phyloP scores from a whole-genome alignment of 108 stramenopile genomes.

The Fistulifera pelliculosa region DNA sequence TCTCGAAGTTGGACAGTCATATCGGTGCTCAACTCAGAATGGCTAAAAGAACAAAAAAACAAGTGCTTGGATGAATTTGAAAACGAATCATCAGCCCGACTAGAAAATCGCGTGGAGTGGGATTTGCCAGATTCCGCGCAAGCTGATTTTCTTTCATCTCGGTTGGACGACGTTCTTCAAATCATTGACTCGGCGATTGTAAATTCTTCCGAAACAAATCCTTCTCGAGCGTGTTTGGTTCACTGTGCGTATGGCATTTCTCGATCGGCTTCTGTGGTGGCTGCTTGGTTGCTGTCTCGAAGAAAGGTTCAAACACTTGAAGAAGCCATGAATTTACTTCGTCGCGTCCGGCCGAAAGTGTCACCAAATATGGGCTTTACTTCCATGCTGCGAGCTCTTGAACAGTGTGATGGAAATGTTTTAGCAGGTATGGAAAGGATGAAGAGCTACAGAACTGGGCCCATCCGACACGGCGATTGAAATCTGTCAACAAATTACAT shows the following conservation, averaged over 20 bases:
- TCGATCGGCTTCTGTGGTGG: conserved; percentile 27
- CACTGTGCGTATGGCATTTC: conserved; percentile 39
- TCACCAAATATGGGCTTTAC: conserved; percentile 34
- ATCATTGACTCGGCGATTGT: conserved; percentile 14
- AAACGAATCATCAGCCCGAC: neutral
- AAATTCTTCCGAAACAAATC: neutral
- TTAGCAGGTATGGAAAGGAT: neutral
- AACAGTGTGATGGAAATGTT: conserved; percentile 8
- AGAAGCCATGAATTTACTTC: conserved; percentile 21
- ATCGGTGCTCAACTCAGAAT: conserved; percentile 9
- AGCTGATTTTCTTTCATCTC: conserved; percentile 14
- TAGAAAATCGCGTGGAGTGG: conserved; percentile 21
- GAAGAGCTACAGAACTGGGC: too few relatives aligned
- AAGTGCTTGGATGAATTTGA: neutral
- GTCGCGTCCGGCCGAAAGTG: conserved; percentile 17
- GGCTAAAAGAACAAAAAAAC: neutral
- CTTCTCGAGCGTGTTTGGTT: conserved; percentile 18
- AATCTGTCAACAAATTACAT: too few relatives aligned
- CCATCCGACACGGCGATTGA: too few relatives aligned
- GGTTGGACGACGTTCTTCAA: conserved; percentile 9
- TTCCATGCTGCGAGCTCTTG: conserved; percentile 23
- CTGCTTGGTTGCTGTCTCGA: conserved; percentile 31
- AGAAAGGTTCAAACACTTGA: conserved; percentile 7
- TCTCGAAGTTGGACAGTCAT: conserved; percentile 19
- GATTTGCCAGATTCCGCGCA: conserved; percentile 13